Evolutionary conservation across 176 grass and related monocot genomes (phyloP).

Genomic region (Carex pumila): DNA sequence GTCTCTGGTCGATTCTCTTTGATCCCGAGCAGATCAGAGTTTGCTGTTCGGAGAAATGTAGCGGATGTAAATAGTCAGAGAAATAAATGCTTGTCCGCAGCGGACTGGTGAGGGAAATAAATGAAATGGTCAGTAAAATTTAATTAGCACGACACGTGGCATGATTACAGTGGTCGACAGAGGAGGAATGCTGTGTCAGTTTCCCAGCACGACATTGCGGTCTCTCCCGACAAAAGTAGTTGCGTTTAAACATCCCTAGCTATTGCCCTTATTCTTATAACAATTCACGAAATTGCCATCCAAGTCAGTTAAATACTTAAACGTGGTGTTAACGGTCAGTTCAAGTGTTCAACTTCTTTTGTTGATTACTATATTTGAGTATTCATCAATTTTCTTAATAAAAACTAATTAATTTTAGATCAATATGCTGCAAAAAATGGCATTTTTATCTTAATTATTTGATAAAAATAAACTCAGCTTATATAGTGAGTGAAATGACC

Average conservation of each 20-base stretch:
- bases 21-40: background rate
- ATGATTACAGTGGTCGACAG: background rate
- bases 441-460: too few species aligned
- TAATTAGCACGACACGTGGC: background rate
- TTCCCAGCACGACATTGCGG: background rate
- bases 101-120: background rate
- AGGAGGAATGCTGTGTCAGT: background rate
- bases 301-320: background rate
- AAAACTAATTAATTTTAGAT: too few species aligned
- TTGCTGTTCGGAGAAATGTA: background rate
- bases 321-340: too few species aligned
- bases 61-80: background rate
- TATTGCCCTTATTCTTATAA: background rate
- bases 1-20: background rate
- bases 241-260: background rate
- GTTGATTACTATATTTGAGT: too few species aligned
- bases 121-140: conserved; percentile 12
- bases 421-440: too few species aligned
- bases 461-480: too few species aligned
- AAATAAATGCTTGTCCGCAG: background rate
- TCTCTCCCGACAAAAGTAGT: background rate
- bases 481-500: too few species aligned
- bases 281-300: background rate
- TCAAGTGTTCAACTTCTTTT: background rate
- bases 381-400: too few species aligned